Evolutionary conservation across 2,329 filamentous ascomycete genomes (phyloP).

Genomic region (Arachnomyces sp.): DNA sequence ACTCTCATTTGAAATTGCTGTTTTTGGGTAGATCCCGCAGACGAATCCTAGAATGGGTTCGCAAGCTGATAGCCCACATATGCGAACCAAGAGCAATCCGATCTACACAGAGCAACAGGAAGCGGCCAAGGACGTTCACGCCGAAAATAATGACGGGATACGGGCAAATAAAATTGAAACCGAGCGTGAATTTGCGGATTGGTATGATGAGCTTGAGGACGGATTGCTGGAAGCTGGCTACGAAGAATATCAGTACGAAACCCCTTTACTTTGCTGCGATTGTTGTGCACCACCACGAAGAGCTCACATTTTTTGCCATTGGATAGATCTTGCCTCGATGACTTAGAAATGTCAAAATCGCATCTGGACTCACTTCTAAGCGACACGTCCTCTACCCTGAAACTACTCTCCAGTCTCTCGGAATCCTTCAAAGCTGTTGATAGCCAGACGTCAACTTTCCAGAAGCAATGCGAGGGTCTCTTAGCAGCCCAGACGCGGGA

Average conservation of each 20-base stretch:
- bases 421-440: constrained; percentile 84
- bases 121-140: too few relatives aligned
- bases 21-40: too few relatives aligned
- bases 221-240: constrained; percentile 74
- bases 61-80: too few relatives aligned
- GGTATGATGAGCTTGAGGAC: constrained; percentile 55
- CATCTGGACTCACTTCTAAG: constrained; percentile 73
- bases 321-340: constrained; percentile 65
- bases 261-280: constrained; percentile 16
- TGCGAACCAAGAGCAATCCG: constrained; percentile 5
- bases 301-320: constrained; percentile 4
- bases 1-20: too few relatives aligned
- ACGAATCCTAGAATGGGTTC: too few relatives aligned
- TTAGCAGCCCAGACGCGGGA: constrained; percentile 74
- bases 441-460: constrained; percentile 84
- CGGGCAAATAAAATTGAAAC: constrained; percentile 42
- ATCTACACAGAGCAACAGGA: too few relatives aligned
- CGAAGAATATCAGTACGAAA: constrained; percentile 68
- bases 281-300: neutral
- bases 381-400: constrained; percentile 68
- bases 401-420: constrained; percentile 69
- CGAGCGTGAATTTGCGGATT: constrained; percentile 52
- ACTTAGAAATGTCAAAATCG: constrained; percentile 69
- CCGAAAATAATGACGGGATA: constrained; percentile 6
- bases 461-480: constrained; percentile 82